These are phyloP conservation scores for Plasmodium fragile DNA, from an alignment of 169 alveolate genomes.

Conservation along the genomic window DNA sequence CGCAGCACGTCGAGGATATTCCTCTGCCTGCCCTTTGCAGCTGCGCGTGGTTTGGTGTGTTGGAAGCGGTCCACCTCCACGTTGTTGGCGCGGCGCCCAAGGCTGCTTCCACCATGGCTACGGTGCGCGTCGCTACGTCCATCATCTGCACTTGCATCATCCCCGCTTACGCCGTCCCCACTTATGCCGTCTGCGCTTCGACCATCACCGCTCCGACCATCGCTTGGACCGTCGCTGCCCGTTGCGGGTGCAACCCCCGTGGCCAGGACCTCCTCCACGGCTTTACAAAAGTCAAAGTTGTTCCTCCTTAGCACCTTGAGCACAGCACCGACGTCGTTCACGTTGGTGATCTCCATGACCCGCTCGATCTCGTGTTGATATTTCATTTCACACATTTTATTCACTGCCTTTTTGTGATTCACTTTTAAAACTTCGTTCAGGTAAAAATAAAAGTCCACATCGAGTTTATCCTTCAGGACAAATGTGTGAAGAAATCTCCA, in stretches of 20 bases:
- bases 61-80: background rate
- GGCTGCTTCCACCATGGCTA: background rate
- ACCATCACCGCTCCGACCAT: background rate
- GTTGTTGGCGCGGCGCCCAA: background rate
- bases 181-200: background rate
- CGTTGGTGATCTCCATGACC: constrained; percentile 27
- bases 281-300: constrained; percentile 25
- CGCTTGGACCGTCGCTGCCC: background rate
- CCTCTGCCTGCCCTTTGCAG: background rate
- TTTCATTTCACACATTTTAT: background rate
- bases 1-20: constrained; percentile 30
- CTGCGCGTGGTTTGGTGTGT: background rate
- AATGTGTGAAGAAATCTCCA: constrained; percentile 32
- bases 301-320: constrained; percentile 19
- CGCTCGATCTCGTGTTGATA: constrained; percentile 52
- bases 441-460: constrained; percentile 34
- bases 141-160: background rate
- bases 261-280: constrained; percentile 11
- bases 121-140: background rate
- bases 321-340: background rate
- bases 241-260: background rate
- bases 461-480: constrained; percentile 12
- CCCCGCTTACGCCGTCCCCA: background rate
- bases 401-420: background rate
- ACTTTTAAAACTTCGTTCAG: constrained; percentile 34